Evolutionary conservation across 768 basidiomycete genomes (phyloP).

Genomic region (Suillus discolor): DNA sequence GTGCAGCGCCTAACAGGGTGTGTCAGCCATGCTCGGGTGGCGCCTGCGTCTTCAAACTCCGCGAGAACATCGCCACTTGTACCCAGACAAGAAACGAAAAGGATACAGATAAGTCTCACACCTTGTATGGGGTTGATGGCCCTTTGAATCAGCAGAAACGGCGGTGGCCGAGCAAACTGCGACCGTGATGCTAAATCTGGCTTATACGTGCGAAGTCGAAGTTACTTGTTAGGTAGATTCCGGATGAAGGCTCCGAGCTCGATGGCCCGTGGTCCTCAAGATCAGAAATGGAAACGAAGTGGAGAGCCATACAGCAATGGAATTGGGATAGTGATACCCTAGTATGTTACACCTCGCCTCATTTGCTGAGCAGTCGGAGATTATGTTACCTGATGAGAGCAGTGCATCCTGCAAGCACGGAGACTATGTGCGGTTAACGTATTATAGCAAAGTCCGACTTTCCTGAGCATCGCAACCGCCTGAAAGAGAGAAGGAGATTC

Average conservation of each 20-base stretch:
- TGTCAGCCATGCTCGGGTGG: too few relatives aligned
- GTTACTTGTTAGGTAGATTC: background rate
- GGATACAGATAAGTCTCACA: constrained; percentile 7
- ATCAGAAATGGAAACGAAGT: background rate
- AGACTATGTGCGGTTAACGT: background rate
- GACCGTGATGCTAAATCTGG: constrained; percentile 9
- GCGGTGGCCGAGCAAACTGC: constrained; percentile 17
- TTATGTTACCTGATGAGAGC: constrained; percentile 1
- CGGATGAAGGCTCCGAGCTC: background rate
- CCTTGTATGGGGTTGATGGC: constrained; percentile 7
- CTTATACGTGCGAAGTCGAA: constrained; percentile 14
- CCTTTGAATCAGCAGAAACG: background rate
- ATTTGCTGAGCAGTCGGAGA: constrained; percentile 3
- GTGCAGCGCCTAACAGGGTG: too few relatives aligned
- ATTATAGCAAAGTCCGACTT: background rate
- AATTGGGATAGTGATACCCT: constrained; percentile 4
- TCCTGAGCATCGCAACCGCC: constrained; percentile 2
- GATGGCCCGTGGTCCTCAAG: background rate
- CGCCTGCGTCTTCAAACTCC: too few relatives aligned
- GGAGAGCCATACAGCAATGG: background rate
- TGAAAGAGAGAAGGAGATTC: background rate
- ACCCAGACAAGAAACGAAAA: background rate
- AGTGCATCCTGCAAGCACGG: constrained; percentile 5
- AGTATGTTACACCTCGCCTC: background rate
- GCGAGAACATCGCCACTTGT: too few relatives aligned